Evolutionary conservation across 2,329 filamentous ascomycete species (phyloP).

Genomic region (Chalaropsis thielavioides): DNA sequence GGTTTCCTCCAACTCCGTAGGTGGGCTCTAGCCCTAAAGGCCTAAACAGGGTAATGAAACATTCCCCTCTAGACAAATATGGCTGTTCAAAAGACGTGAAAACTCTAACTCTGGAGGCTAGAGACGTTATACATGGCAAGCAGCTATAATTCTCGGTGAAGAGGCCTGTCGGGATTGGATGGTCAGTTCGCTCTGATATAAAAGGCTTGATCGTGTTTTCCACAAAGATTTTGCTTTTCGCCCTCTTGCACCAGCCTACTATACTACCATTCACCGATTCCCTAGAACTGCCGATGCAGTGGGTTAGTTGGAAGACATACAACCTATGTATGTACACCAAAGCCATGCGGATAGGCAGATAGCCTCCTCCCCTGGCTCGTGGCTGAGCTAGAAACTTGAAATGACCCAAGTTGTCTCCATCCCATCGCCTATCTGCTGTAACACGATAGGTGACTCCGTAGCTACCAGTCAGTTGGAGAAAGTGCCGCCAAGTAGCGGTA

Average conservation of each 20-base stretch:
- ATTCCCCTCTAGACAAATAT: neutral
- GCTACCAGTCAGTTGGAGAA: neutral
- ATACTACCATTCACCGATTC: too few relatives aligned
- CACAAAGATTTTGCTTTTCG: too few relatives aligned
- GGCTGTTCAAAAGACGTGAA: neutral
- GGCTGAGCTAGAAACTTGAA: neutral
- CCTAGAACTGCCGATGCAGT: too few relatives aligned
- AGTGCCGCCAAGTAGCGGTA: neutral
- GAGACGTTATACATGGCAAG: neutral
- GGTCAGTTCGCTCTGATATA: too few relatives aligned
- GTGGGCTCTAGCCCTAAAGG: conserved; percentile 5
- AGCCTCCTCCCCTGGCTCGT: too few relatives aligned
- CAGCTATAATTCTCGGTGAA: too few relatives aligned
- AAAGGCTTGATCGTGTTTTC: too few relatives aligned
- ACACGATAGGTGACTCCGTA: neutral
- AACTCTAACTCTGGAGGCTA: neutral
- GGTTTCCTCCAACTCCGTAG: neutral
- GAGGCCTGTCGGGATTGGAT: too few relatives aligned
- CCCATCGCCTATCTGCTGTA: neutral
- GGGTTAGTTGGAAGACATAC: too few relatives aligned
- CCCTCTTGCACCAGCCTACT: too few relatives aligned
- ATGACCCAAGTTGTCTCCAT: neutral
- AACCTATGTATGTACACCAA: too few relatives aligned
- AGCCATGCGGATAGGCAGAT: too few relatives aligned
- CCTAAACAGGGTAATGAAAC: neutral